Percentiles rank a stretch among this genome's conserved stretches.
Conservation (phyloP, 108 stramenopile species). For the Cylindrotheca closterium region DNA sequence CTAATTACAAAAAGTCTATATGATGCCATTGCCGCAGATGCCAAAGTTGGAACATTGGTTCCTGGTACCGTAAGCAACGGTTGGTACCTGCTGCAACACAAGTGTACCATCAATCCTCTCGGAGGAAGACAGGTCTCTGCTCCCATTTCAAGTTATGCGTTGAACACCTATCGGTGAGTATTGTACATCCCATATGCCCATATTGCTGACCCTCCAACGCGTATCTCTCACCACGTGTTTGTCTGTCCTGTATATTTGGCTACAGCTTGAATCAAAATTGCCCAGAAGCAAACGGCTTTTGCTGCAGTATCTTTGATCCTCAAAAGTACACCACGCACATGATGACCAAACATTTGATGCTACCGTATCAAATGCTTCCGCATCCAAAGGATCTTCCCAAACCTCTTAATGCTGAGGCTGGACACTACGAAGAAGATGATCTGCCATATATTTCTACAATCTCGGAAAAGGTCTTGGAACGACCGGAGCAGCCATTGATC, state of each 20-base stretch:
- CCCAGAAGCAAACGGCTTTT: constrained; percentile 59
- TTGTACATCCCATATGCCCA: too few relatives aligned
- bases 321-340: constrained; percentile 32
- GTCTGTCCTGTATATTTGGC: not conserved
- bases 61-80: not conserved
- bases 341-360: constrained; percentile 55
- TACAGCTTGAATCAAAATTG: constrained; percentile 39
- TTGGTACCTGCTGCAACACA: constrained; percentile 42
- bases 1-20: constrained; percentile 42
- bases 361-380: constrained; percentile 71
- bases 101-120: constrained; percentile 29
- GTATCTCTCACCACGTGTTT: not conserved
- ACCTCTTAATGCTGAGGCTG: constrained; percentile 42
- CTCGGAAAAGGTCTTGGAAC: constrained; percentile 34
- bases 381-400: constrained; percentile 36
- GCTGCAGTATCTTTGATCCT: constrained; percentile 69
- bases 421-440: constrained; percentile 37
- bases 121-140: constrained; percentile 20
- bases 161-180: constrained; percentile 26
- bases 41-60: constrained; percentile 5
- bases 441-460: constrained; percentile 75
- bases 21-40: constrained; percentile 23
- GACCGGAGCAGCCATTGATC: constrained; percentile 14
- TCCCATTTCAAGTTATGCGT: constrained; percentile 24
- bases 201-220: not conserved